Conservation (phyloP, 2,329 filamentous ascomycete genomes). For the Sporothrix dimorphospora region DNA sequence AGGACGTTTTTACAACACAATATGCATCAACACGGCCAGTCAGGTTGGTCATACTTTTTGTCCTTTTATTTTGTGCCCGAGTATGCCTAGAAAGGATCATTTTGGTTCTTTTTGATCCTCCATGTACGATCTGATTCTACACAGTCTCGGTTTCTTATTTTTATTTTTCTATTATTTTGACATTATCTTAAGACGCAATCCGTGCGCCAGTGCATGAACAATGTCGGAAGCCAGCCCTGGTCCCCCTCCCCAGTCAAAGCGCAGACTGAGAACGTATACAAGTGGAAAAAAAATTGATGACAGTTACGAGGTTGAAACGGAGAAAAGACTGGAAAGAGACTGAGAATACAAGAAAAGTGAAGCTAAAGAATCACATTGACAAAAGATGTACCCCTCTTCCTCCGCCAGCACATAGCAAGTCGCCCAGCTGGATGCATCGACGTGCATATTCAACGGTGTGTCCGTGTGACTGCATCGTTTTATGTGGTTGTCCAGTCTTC, state of each 20-base stretch:
- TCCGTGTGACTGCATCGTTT: conserved; percentile 14
- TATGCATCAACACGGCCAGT: background rate
- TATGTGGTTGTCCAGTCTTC: conserved; percentile 14
- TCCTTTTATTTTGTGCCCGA: background rate
- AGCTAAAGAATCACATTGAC: background rate
- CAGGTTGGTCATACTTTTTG: background rate
- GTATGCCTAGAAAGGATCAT: background rate
- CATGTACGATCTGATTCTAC: background rate
- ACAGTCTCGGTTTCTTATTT: background rate
- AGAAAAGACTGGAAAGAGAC: background rate
- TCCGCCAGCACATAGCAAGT: background rate
- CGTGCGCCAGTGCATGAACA: conserved; percentile 17
- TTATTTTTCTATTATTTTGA: background rate
- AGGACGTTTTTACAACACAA: background rate
- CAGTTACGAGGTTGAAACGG: background rate
- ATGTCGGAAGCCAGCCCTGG: background rate
- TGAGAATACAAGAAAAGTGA: background rate
- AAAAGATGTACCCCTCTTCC: background rate
- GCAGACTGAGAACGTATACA: background rate
- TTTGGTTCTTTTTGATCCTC: background rate
- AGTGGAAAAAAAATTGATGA: background rate
- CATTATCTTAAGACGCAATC: background rate
- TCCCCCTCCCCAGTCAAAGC: background rate
- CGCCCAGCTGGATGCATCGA: conserved; percentile 1
- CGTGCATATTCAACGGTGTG: conserved; percentile 7